Percentiles rank a stretch among this genome's conserved stretches.
Evolutionary conservation across 2,329 filamentous ascomycete species (phyloP).

Genomic region (Cladosporium phlei): DNA sequence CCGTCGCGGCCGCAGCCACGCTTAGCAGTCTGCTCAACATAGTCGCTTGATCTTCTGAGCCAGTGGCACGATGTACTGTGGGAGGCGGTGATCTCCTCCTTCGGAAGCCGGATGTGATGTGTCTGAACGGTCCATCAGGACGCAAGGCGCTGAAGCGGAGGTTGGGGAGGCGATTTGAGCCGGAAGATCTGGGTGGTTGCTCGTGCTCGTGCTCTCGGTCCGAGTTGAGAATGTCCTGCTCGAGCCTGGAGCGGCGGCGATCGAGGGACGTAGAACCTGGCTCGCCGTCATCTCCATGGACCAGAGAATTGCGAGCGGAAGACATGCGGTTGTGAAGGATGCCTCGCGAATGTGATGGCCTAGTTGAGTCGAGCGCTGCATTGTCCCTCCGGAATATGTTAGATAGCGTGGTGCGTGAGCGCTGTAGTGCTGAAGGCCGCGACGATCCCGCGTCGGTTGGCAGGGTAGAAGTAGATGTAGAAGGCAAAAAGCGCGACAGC

Average conservation of each 20-base stretch:
- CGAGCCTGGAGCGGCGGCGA: constrained; percentile 28
- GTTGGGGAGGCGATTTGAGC: constrained; percentile 26
- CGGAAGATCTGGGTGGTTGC: constrained; percentile 22
- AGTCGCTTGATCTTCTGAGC: constrained; percentile 59
- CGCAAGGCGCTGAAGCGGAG: constrained; percentile 27
- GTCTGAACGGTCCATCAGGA: constrained; percentile 35
- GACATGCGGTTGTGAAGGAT: constrained; percentile 25
- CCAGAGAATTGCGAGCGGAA: constrained; percentile 18
- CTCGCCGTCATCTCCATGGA: constrained; percentile 20
- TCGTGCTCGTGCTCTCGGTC: constrained; percentile 19
- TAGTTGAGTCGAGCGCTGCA: background rate
- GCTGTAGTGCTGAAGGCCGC: constrained; percentile 13
- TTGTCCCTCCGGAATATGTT: constrained; percentile 13
- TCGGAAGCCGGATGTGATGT: constrained; percentile 44
- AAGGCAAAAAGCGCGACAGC: constrained; percentile 30
- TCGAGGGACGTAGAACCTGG: constrained; percentile 32
- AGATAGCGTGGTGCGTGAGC: constrained; percentile 13
- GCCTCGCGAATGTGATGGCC: constrained; percentile 12
- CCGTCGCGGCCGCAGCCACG: constrained; percentile 59
- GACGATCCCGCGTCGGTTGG: constrained; percentile 16
- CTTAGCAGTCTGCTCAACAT: constrained; percentile 58
- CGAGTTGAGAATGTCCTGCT: constrained; percentile 32
- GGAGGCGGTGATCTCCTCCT: constrained; percentile 47
- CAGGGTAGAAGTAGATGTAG: constrained; percentile 13
- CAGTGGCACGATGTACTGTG: constrained; percentile 33